Evolutionary conservation across 495 filamentous ascomycete genomes (phyloP).

Genomic region (Penicillium pancosmium): DNA sequence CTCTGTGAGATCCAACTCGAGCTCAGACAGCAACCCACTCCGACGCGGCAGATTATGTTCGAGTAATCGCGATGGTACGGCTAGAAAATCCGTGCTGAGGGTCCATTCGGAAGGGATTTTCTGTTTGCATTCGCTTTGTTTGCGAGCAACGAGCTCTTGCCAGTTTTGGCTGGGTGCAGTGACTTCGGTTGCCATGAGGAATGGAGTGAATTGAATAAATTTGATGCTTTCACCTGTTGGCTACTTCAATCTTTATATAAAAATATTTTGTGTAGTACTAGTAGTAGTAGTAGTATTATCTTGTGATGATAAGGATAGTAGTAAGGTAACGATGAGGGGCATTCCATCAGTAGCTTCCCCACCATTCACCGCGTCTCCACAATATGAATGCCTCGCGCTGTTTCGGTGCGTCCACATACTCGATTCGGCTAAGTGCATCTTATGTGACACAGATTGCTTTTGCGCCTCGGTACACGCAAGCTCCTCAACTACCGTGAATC

Average conservation of each 20-base stretch:
- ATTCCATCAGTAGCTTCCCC: background rate
- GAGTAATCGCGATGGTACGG: slow-evolving; percentile 16
- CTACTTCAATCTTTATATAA: background rate
- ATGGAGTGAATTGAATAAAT: background rate
- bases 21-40: slow-evolving; percentile 26
- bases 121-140: slow-evolving; percentile 24
- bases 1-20: slow-evolving; percentile 56
- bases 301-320: too few species aligned
- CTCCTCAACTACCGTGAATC: too few species aligned
- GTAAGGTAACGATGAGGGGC: background rate
- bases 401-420: slow-evolving; percentile 30
- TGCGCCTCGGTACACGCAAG: background rate
- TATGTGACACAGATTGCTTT: background rate
- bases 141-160: slow-evolving; percentile 27
- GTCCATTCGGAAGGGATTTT: slow-evolving; percentile 36
- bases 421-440: slow-evolving; percentile 17
- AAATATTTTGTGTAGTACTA: background rate
- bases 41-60: slow-evolving; percentile 21
- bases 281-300: background rate
- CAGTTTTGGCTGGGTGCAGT: slow-evolving; percentile 15
- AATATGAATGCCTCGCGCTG: background rate
- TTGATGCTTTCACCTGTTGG: background rate
- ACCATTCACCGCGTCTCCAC: slow-evolving; percentile 1
- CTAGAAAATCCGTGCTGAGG: slow-evolving; percentile 11
- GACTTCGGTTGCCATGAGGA: slow-evolving; percentile 5